phyloP scores from a whole-genome alignment of 495 filamentous ascomycete species.

The Penicillium pancosmium region DNA sequence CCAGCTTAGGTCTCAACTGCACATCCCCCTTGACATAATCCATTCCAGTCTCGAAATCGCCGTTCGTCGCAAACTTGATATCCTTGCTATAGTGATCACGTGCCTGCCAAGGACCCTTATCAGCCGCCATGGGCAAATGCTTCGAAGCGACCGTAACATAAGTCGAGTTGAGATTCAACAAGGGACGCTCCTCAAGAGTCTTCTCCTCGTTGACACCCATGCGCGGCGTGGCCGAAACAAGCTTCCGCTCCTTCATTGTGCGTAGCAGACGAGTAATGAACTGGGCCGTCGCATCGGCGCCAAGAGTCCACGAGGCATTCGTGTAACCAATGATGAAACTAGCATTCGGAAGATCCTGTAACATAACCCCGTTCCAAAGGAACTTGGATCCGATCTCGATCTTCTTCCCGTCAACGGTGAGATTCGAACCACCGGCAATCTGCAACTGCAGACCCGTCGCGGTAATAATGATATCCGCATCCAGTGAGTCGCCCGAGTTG shows the following conservation, averaged over 20 bases:
- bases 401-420: constrained; percentile 58
- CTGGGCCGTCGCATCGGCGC: constrained; percentile 55
- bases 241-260: constrained; percentile 41
- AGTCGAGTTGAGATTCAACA: constrained; percentile 53
- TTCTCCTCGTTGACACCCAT: constrained; percentile 35
- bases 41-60: constrained; percentile 43
- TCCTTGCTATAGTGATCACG: constrained; percentile 58
- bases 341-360: constrained; percentile 61
- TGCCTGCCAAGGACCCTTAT: constrained; percentile 56
- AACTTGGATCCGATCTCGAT: constrained; percentile 49
- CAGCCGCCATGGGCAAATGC: constrained; percentile 46
- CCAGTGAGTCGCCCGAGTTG: constrained; percentile 55
- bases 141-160: constrained; percentile 48
- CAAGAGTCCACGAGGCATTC: constrained; percentile 62
- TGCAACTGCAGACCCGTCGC: constrained; percentile 70
- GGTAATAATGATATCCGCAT: constrained; percentile 73
- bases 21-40: constrained; percentile 35
- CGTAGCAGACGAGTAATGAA: constrained; percentile 49
- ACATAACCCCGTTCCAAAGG: constrained; percentile 63
- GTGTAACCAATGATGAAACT: constrained; percentile 60
- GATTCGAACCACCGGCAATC: constrained; percentile 50
- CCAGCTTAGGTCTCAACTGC: constrained; percentile 25
- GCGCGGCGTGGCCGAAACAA: constrained; percentile 41
- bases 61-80: constrained; percentile 50
- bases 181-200: constrained; percentile 33